phyloP scores from a whole-genome alignment of 2,329 filamentous ascomycete genomes.

The Zymoseptoria pseudotritici region DNA sequence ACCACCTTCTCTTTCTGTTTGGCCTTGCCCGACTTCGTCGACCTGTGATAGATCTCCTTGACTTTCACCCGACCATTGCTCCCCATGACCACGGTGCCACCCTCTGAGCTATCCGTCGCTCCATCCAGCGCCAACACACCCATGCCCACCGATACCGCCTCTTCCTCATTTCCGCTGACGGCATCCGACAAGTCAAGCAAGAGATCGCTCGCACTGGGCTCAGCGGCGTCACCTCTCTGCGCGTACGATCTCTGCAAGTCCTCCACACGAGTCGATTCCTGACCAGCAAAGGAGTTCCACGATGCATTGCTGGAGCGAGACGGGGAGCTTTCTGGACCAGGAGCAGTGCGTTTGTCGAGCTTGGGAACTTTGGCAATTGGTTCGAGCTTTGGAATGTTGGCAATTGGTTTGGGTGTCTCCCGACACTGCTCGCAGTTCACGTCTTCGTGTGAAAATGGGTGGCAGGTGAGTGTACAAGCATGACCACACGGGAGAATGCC shows the following conservation, averaged over 20 bases:
- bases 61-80: not conserved
- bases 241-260: not conserved
- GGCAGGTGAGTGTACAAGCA: constrained; percentile 45
- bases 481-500: constrained; percentile 45
- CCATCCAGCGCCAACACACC: not conserved
- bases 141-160: not conserved
- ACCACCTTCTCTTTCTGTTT: not conserved
- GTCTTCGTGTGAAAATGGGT: constrained; percentile 37
- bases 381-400: not conserved
- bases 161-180: not conserved
- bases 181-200: not conserved
- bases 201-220: not conserved
- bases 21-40: not conserved
- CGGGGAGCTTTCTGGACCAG: not conserved
- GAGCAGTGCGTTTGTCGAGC: not conserved
- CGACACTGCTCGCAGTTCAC: constrained; percentile 23
- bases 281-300: constrained; percentile 15
- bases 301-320: constrained; percentile 1
- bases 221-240: not conserved
- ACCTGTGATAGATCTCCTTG: not conserved
- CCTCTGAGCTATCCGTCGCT: not conserved
- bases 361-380: not conserved
- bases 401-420: not conserved
- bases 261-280: constrained; percentile 8
- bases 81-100: not conserved